These are phyloP conservation scores for Xylariaceae sp. DNA, from an alignment of 2,329 filamentous ascomycete genomes.

Conservation along the genomic window DNA sequence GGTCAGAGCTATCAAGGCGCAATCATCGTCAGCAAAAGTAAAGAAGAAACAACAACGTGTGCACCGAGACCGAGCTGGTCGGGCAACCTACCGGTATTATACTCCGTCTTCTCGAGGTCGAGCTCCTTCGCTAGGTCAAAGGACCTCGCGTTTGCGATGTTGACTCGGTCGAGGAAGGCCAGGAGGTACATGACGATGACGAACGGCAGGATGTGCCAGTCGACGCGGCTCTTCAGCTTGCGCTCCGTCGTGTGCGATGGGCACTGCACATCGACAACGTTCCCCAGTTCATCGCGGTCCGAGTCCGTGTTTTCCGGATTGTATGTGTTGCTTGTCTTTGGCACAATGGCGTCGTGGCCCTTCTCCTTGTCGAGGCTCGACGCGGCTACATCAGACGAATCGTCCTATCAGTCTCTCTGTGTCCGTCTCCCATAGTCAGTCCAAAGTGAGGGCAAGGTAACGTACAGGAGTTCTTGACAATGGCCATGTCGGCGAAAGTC, in stretches of 20 bases:
- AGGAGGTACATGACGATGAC: conserved; percentile 55
- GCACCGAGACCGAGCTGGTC: not conserved
- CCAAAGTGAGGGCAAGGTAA: too few relatives aligned
- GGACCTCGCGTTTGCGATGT: conserved; percentile 71
- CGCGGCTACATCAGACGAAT: conserved; percentile 7
- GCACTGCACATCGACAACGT: conserved; percentile 35
- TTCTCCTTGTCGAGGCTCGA: conserved; percentile 24
- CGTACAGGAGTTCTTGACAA: conserved; percentile 3
- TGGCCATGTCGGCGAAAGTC: not conserved
- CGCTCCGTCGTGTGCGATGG: conserved; percentile 56
- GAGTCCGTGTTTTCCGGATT: conserved; percentile 23
- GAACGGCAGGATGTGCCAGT: conserved; percentile 65
- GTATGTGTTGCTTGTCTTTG: conserved; percentile 25
- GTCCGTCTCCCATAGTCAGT: too few relatives aligned
- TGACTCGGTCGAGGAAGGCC: conserved; percentile 55
- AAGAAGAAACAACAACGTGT: not conserved
- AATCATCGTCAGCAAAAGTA: conserved; percentile 18
- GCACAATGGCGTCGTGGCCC: conserved; percentile 7
- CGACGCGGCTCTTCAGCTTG: conserved; percentile 63
- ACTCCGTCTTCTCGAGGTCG: conserved; percentile 51
- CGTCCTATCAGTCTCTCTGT: too few relatives aligned
- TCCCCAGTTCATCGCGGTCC: conserved; percentile 31
- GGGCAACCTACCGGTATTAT: conserved; percentile 53
- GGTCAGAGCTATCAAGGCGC: conserved; percentile 46
- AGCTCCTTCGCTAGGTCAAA: conserved; percentile 62